Percentiles rank a stretch among this genome's conserved stretches.
Evolutionary conservation across 805 yeast species (phyloP).

Genomic region (Cyberlindnera americana): DNA sequence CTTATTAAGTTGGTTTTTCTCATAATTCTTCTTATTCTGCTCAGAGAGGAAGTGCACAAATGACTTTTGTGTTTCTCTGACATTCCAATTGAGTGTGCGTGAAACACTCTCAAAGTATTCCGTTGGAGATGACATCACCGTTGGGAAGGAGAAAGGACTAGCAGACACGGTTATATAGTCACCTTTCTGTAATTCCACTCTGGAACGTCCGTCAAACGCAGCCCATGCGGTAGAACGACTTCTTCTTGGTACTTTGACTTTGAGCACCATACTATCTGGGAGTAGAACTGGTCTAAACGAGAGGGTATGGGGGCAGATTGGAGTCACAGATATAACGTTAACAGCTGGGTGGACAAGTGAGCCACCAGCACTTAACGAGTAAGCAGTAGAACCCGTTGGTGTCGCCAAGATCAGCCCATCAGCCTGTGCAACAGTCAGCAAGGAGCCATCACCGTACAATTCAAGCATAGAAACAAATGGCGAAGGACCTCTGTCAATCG

Average conservation of each 20-base stretch:
- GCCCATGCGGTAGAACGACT: conserved; percentile 96
- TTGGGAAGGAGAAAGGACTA: conserved; percentile 90
- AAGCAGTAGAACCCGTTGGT: conserved; percentile 96
- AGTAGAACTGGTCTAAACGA: conserved; percentile 88
- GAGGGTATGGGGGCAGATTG: conserved; percentile 93
- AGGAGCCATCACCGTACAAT: conserved; percentile 79
- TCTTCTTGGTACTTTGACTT: conserved; percentile 74
- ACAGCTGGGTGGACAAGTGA: conserved; percentile 93
- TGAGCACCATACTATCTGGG: conserved; percentile 88
- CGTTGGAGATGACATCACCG: conserved; percentile 69
- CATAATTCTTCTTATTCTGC: conserved; percentile 48
- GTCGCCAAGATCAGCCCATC: conserved; percentile 92
- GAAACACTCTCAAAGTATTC: conserved; percentile 84
- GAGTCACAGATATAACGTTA: conserved; percentile 88
- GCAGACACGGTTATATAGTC: conserved; percentile 84
- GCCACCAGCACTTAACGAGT: conserved; percentile 93
- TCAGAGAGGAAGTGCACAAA: conserved; percentile 60
- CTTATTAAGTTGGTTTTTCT: conserved; percentile 22
- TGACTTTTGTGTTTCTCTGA: conserved; percentile 82
- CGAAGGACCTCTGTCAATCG: conserved; percentile 90
- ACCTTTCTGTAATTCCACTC: conserved; percentile 78
- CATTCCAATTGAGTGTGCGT: conserved; percentile 90
- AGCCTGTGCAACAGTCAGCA: conserved; percentile 87
- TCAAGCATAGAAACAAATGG: conserved; percentile 90
- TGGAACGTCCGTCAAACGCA: conserved; percentile 87